Evolutionary conservation across 2,329 filamentous ascomycete genomes (phyloP).

Genomic region (Colletotrichum acutatum): DNA sequence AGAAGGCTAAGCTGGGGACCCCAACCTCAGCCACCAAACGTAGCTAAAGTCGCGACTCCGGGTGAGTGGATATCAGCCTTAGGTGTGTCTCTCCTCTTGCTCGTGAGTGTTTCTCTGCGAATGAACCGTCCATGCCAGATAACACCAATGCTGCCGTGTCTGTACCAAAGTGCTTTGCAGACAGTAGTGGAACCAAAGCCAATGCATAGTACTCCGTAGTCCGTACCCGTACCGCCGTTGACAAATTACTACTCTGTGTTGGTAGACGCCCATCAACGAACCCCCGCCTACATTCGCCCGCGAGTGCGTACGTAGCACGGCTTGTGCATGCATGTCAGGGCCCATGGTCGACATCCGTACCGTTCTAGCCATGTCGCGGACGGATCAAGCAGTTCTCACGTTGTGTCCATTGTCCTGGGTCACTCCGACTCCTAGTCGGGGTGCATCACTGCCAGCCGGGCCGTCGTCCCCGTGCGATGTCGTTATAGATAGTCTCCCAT

Average conservation of each 20-base stretch:
- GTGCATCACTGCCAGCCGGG: background rate
- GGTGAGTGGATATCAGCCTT: constrained; percentile 14
- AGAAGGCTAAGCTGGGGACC: constrained; percentile 18
- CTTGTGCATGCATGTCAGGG: background rate
- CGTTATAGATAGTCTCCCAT: background rate
- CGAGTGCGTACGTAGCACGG: background rate
- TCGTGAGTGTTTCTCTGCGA: background rate
- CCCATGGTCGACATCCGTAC: background rate
- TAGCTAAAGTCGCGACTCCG: background rate
- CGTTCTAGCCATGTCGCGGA: too few relatives aligned
- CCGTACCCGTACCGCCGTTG: background rate
- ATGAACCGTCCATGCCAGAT: background rate
- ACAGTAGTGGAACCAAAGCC: background rate
- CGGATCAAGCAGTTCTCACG: background rate
- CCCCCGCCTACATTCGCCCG: background rate
- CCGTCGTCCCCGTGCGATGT: background rate
- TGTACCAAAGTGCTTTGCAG: background rate
- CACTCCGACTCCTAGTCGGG: background rate
- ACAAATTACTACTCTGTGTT: background rate
- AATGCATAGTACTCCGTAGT: background rate
- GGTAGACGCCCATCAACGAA: background rate
- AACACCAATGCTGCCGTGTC: background rate
- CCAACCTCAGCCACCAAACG: constrained; percentile 8
- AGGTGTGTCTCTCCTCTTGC: background rate
- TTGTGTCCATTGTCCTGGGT: background rate